Percentiles rank a stretch among this genome's conserved stretches.
Conservation (phyloP, 208 protist genomes). For the Leishmania tropica region DNA sequence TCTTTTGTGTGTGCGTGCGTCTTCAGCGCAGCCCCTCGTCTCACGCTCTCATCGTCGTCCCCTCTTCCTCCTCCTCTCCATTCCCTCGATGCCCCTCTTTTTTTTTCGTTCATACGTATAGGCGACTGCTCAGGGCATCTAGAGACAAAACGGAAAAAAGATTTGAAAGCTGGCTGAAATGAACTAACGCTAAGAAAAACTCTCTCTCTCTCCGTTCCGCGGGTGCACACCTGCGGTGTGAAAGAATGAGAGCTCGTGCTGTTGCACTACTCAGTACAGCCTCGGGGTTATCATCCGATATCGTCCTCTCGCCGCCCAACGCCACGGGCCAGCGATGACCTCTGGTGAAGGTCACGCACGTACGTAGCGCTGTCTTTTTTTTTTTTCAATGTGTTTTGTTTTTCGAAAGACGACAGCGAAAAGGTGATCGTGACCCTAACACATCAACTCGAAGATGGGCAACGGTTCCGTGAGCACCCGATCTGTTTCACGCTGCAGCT, state of each 20-base stretch:
- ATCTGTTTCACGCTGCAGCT: not conserved
- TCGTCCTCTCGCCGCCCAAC: not conserved
- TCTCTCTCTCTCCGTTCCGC: not conserved
- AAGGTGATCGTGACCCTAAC: not conserved
- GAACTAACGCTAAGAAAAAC: not conserved
- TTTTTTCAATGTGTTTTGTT: not conserved
- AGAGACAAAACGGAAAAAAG: not conserved
- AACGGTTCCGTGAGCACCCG: not conserved
- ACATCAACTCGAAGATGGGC: not conserved
- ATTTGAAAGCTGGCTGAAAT: not conserved
- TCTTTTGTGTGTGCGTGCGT: not conserved
- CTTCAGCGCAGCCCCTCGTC: not conserved
- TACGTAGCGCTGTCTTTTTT: not conserved
- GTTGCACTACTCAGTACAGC: not conserved
- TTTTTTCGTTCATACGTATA: not conserved
- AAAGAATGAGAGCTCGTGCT: not conserved
- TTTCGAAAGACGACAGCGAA: not conserved
- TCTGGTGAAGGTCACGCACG: not conserved
- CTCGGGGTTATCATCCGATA: not conserved
- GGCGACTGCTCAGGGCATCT: not conserved
- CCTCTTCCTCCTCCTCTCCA: not conserved
- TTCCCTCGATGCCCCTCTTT: not conserved
- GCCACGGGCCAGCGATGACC: not conserved
- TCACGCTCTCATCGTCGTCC: not conserved
- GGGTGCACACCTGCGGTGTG: not conserved